A percentile compares a stretch with the other conserved stretches of the same genome.
These are phyloP conservation scores for Alternaria sp. DNA, from an alignment of 2,329 filamentous ascomycete species.

Conservation along the genomic window DNA sequence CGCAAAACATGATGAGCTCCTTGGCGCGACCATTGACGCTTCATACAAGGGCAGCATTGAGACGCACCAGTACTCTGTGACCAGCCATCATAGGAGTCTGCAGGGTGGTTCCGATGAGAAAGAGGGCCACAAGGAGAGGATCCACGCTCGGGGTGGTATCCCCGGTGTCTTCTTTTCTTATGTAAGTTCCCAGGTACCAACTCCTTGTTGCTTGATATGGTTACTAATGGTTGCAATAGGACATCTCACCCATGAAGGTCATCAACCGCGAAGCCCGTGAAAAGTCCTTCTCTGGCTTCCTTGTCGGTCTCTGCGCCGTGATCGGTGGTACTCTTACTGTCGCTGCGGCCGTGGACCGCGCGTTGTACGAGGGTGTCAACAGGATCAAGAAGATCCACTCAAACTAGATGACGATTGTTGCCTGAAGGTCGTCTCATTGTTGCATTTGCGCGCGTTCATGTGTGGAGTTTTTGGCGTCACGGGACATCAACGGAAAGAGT, in stretches of 20 bases:
- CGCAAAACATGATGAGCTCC: conserved; percentile 60
- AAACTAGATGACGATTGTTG: conserved; percentile 46
- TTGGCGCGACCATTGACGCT: conserved; percentile 42
- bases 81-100: conserved; percentile 91
- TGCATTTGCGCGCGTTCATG: conserved; percentile 7
- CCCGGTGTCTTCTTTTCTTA: conserved; percentile 99
- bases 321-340: conserved; percentile 95
- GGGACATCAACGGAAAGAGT: neutral
- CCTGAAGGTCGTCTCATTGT: neutral
- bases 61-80: conserved; percentile 98
- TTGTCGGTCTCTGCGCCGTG: conserved; percentile 92
- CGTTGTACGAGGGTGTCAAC: conserved; percentile 85
- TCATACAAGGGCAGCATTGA: conserved; percentile 86
- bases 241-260: conserved; percentile 99
- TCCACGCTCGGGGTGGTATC: conserved; percentile 90
- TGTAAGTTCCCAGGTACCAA: conserved; percentile 61
- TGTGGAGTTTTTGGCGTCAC: conserved; percentile 11
- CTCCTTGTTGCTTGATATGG: neutral
- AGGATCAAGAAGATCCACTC: conserved; percentile 86
- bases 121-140: conserved; percentile 88
- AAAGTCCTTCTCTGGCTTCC: conserved; percentile 90
- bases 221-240: conserved; percentile 60
- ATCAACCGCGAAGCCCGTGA: conserved; percentile 91
- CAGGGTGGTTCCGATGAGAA: conserved; percentile 81
- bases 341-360: conserved; percentile 89